Percentiles rank a stretch among this genome's conserved stretches.
Conservation (phyloP, 768 basidiomycete genomes). For the Suillus decipiens region DNA sequence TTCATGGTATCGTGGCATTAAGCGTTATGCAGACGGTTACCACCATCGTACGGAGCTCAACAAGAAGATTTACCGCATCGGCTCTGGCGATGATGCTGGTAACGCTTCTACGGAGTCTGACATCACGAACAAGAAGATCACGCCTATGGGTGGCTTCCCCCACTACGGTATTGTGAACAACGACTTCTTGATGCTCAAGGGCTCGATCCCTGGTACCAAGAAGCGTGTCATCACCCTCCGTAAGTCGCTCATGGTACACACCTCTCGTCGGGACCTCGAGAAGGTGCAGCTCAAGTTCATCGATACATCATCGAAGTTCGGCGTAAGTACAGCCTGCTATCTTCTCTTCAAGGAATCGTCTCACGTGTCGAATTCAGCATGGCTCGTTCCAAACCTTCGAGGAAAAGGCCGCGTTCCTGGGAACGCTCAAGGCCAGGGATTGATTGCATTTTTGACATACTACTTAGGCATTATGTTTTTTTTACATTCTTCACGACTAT, state of each 20-base stretch:
- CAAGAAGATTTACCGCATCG: conserved; percentile 99
- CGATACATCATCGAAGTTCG: conserved; percentile 97
- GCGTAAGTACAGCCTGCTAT: conserved; percentile 55
- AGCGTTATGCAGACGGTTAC: conserved; percentile 70
- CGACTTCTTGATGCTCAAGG: conserved; percentile 97
- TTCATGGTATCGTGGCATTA: not conserved
- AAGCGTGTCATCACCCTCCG: conserved; percentile 98
- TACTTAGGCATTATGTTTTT: conserved; percentile 39
- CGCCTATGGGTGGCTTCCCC: conserved; percentile 98
- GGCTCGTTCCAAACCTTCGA: conserved; percentile 96
- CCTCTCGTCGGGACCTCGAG: conserved; percentile 94
- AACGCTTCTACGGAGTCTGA: conserved; percentile 96
- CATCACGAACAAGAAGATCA: conserved; percentile 90
- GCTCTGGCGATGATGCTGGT: conserved; percentile 68
- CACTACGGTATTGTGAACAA: conserved; percentile 99
- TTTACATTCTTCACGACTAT: conserved; percentile 35
- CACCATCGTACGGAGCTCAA: conserved; percentile 97
- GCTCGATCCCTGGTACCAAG: conserved; percentile 92
- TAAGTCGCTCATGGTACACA: conserved; percentile 96
- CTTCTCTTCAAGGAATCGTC: not conserved
- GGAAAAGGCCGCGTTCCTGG: conserved; percentile 95
- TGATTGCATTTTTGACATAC: conserved; percentile 48
- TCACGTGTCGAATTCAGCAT: conserved; percentile 52
- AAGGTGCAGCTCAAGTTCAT: conserved; percentile 98
- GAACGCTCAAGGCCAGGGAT: conserved; percentile 83